phyloP scores from a whole-genome alignment of 192 early-diverging fungal genomes.

The Entomortierella chlamydospora region DNA sequence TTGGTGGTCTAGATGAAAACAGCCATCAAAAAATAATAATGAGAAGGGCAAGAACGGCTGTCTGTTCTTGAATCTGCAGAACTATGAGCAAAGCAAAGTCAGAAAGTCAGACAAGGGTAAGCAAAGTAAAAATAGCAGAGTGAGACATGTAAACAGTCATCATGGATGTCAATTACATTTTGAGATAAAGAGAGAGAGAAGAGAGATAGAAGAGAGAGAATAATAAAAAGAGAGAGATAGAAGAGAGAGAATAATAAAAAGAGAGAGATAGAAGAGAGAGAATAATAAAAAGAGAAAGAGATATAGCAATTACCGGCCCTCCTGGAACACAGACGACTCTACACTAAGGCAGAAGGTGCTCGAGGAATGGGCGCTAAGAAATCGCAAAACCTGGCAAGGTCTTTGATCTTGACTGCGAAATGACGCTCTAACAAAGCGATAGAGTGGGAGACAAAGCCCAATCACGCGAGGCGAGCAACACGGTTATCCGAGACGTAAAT shows the following conservation, averaged over 20 bases:
- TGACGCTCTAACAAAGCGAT: slow-evolving; percentile 57
- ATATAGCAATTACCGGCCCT: slow-evolving; percentile 55
- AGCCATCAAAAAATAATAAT: too few relatives aligned
- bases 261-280: slow-evolving; percentile 1
- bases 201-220: too few relatives aligned
- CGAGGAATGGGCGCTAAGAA: slow-evolving; percentile 54
- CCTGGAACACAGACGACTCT: slow-evolving; percentile 7
- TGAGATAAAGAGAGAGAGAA: too few relatives aligned
- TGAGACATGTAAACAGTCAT: too few relatives aligned
- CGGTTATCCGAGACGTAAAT: slow-evolving; percentile 56
- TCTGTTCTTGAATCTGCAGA: too few relatives aligned
- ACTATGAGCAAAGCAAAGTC: too few relatives aligned
- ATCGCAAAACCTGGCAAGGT: slow-evolving; percentile 53
- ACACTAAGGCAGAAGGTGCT: slow-evolving; percentile 14
- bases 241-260: background rate
- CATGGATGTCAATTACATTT: too few relatives aligned
- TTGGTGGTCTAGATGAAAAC: too few relatives aligned
- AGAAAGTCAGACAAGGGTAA: too few relatives aligned
- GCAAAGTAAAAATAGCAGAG: too few relatives aligned
- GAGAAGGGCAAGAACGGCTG: too few relatives aligned
- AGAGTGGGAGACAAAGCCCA: slow-evolving; percentile 59
- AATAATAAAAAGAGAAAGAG: background rate
- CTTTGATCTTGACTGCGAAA: slow-evolving; percentile 53
- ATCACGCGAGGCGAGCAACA: slow-evolving; percentile 57
- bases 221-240: background rate